These are phyloP conservation scores for Vitis labrusca DNA, from an alignment of 164 flowering plant genomes.

Conservation along the genomic window DNA sequence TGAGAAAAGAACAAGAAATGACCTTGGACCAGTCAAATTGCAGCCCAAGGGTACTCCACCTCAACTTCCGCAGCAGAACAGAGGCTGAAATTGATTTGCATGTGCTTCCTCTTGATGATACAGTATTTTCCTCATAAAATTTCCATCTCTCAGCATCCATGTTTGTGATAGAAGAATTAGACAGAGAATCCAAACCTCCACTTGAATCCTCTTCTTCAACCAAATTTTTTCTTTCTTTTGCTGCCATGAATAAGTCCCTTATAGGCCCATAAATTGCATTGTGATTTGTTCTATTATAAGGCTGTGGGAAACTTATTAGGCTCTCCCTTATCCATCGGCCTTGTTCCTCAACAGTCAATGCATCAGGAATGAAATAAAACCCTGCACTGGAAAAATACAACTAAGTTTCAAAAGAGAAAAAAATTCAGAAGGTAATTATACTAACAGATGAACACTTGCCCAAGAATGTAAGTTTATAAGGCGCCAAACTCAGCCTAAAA, in stretches of 20 bases:
- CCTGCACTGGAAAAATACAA: conserved; percentile 41
- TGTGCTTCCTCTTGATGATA: conserved; percentile 30
- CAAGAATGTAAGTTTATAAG: no score
- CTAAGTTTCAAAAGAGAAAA: no score
- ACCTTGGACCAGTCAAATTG: conserved; percentile 99
- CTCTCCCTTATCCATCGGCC: conserved; percentile 86
- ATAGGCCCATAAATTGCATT: conserved; percentile 81
- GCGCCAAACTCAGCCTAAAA: no score
- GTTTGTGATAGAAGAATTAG: conserved; percentile 12
- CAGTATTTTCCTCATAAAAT: conserved; percentile 35
- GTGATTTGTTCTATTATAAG: conserved; percentile 94
- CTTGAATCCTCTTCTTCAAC: conserved; percentile 31
- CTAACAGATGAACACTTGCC: no score
- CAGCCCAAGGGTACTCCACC: conserved; percentile 98
- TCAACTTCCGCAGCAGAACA: conserved; percentile 69
- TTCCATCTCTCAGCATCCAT: conserved; percentile 42
- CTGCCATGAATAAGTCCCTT: conserved; percentile 56
- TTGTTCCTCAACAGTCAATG: conserved; percentile 76
- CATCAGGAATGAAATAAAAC: conserved; percentile 91
- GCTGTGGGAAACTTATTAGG: conserved; percentile 81
- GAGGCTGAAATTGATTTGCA: conserved; percentile 61
- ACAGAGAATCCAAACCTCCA: conserved; percentile 15
- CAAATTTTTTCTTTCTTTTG: conserved; percentile 53
- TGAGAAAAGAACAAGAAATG: conserved; percentile 2
- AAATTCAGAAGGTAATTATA: no score